phyloP scores from a whole-genome alignment of 345 rosid genomes.

The Gossypium australe region DNA sequence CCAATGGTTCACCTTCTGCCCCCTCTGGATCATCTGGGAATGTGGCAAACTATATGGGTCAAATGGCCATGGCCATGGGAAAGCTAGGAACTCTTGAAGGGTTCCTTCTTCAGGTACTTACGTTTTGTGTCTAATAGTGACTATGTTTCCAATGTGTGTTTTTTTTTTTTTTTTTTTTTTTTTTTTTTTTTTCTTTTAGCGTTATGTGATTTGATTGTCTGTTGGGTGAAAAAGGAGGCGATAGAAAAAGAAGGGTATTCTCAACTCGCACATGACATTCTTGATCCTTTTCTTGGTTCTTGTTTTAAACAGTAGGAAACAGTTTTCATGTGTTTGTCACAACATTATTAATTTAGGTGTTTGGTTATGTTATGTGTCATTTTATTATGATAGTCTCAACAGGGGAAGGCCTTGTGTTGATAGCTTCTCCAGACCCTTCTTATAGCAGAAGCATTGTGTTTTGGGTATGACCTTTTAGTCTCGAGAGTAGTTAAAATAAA shows the following conservation, averaged over 20 bases:
- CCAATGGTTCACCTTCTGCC: constrained; percentile 65
- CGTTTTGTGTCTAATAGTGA: constrained; percentile 9
- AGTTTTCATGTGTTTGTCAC: not conserved
- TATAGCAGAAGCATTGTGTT: not conserved
- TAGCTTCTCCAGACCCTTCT: not conserved
- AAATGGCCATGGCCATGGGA: constrained; percentile 99
- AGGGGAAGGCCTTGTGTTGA: not conserved
- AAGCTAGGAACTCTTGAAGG: constrained; percentile 85
- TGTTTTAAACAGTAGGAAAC: not conserved
- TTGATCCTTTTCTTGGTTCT: not conserved
- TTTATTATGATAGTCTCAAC: not conserved
- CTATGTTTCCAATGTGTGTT: not conserved
- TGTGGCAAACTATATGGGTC: constrained; percentile 65
- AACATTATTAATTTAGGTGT: not conserved
- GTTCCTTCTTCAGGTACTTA: constrained; percentile 66
- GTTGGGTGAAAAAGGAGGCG: not conserved
- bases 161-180: too few species aligned
- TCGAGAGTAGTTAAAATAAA: not conserved
- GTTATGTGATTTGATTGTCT: not conserved
- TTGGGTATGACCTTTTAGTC: not conserved
- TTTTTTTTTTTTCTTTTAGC: not conserved
- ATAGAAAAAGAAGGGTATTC: not conserved
- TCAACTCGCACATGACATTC: not conserved
- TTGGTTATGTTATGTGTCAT: not conserved
- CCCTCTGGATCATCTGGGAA: constrained; percentile 39